Conservation (phyloP, 2,329 filamentous ascomycete genomes). For the Arthrobotrys musiformis region DNA sequence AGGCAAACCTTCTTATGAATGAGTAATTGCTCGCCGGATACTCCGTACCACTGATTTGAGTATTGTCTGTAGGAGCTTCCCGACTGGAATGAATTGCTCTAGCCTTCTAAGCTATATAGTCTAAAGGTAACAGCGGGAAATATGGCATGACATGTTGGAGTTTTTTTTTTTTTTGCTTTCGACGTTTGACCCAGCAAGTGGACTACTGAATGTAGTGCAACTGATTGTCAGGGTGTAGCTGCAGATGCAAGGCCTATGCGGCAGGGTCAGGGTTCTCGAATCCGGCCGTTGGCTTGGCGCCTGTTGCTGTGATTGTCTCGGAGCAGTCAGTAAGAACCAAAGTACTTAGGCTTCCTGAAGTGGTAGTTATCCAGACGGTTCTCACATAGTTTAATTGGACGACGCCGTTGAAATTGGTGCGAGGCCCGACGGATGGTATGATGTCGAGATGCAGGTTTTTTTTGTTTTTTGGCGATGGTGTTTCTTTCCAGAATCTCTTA, state of each 20-base stretch:
- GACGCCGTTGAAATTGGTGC: neutral
- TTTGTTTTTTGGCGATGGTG: neutral
- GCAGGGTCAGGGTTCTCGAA: constrained; percentile 9
- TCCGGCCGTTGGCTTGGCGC: neutral
- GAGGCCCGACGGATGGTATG: neutral
- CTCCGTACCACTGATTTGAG: no score
- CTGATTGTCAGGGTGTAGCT: constrained; percentile 3
- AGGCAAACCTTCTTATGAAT: no score
- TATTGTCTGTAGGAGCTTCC: neutral
- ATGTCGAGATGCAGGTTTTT: neutral
- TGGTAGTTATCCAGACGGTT: no score
- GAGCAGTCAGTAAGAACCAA: neutral
- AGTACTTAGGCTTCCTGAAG: no score
- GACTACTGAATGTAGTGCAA: neutral
- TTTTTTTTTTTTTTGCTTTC: neutral
- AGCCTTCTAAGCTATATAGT: neutral
- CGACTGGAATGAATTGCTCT: neutral
- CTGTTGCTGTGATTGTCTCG: neutral
- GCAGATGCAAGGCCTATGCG: constrained; percentile 4
- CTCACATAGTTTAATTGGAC: no score
- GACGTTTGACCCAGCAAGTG: no score
- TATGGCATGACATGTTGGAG: neutral
- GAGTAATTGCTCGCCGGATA: no score
- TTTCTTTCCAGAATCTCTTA: neutral
- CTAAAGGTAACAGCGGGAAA: neutral